Percentiles rank a stretch among this genome's conserved stretches.
phyloP scores from a whole-genome alignment of 176 grass and related monocot species.

The Hordeum vulgare region MorexV3_pseudomolecules_assembly NC_058519.1:631776509-631777008 shows the following conservation, averaged over 20 bases:
- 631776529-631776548: too few species aligned
- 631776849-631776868: conserved; percentile 14
- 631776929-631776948: neutral
- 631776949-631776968: conserved; percentile 13
- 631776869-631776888: neutral
- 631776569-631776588: neutral
- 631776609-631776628: neutral
- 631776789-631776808: conserved; percentile 40
- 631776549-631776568: too few species aligned
- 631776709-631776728: conserved; percentile 35
- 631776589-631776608: neutral
- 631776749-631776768: conserved; percentile 27
- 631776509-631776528: too few species aligned
- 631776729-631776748: conserved; percentile 32
- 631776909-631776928: conserved; percentile 66
- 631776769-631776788: conserved; percentile 23
- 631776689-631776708: neutral
- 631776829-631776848: conserved; percentile 63
- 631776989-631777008: conserved; percentile 52
- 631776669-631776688: neutral
- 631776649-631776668: neutral
- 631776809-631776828: conserved; percentile 79
- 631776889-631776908: conserved; percentile 36
- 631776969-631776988: conserved; percentile 34
- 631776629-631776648: neutral